Evolutionary conservation across 2,329 filamentous ascomycete genomes (phyloP).

Genomic region (Aspergillus sp.): DNA sequence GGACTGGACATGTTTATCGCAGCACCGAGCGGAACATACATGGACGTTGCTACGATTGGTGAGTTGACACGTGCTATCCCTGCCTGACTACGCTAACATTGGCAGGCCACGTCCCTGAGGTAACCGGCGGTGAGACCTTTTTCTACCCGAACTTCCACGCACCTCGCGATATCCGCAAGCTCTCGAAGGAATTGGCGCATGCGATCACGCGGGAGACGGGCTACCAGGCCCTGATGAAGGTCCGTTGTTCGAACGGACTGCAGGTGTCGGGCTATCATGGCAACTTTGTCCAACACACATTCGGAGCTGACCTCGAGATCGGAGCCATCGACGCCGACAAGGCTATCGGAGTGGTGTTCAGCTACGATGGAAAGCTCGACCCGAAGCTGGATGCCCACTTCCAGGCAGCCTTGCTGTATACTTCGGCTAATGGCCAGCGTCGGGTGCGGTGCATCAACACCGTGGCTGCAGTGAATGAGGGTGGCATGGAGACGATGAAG

Average conservation of each 20-base stretch:
- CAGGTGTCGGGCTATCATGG: conserved; percentile 94
- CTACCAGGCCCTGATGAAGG: conserved; percentile 96
- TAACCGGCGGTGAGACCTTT: conserved; percentile 92
- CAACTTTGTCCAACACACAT: conserved; percentile 94
- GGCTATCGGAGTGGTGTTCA: conserved; percentile 86
- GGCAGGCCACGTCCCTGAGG: conserved; percentile 75
- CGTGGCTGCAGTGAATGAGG: conserved; percentile 88
- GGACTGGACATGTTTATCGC: conserved; percentile 95
- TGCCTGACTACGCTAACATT: conserved; percentile 14
- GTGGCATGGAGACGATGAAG: conserved; percentile 79
- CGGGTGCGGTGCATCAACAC: conserved; percentile 91
- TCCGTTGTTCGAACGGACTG: conserved; percentile 93
- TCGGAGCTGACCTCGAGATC: conserved; percentile 91
- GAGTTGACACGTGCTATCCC: conserved; percentile 34
- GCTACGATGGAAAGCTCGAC: conserved; percentile 96
- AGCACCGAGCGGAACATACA: conserved; percentile 83
- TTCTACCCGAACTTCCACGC: conserved; percentile 97
- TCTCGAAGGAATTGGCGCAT: conserved; percentile 83
- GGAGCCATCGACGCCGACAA: conserved; percentile 92
- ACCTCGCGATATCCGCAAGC: conserved; percentile 78
- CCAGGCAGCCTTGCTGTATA: conserved; percentile 92
- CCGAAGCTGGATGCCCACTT: conserved; percentile 96
- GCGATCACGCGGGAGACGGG: conserved; percentile 87
- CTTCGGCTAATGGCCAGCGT: conserved; percentile 83
- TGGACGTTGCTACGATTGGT: conserved; percentile 91